Evolutionary conservation across 176 grass and related monocot genomes (phyloP), one percentile per base, ranked within the genome.

Genomic region (barley (Hordeum vulgare)): DNA sequence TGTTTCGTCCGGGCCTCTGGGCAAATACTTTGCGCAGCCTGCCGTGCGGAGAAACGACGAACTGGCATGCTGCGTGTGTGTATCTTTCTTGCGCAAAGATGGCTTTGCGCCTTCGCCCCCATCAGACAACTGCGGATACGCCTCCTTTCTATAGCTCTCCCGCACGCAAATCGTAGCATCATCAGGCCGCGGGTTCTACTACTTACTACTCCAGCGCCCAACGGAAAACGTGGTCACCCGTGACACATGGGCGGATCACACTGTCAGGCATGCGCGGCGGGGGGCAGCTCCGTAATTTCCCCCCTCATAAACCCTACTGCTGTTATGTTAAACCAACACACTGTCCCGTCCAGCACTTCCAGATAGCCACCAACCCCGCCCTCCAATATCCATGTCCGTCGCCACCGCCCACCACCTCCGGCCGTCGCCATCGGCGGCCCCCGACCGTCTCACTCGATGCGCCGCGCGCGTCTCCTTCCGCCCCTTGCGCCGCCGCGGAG

Each of bases 341-440:
- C 24, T 71, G 67, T 41, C 3, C 37, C 20, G 20, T 68, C 65
- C 65, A 11, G 65, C 34, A 18, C 66, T 3, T 21, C 21, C 34
- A 3, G 8, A 3, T 66, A 69, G 47, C 8, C 44, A 27, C 75
- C 49, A 24, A 18, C 44, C 4, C 17, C 69, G 59, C 61, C 15
- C 31, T 5, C 39, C 23, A 11, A 37, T 29, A 36, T 4, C 61
- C 39, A 90, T 90, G 83, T 58, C 83, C 11, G 57, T 90, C 63
- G 83, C 88, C 33, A n/a, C 74, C 73, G 49, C 83, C 73, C 64
- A 71, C 78, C 83, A 90, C 57, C 78, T 86, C 72, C 73, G 42
- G 0, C 83, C 79, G 14, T 9, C 85, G 33, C 67, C 81, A 12
- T 44, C 53, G 28, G 45, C 51, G 51, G 13, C 28, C 60, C 37